Conservation (phyloP, 768 basidiomycete genomes). For the Tylopilus sp. region DNA sequence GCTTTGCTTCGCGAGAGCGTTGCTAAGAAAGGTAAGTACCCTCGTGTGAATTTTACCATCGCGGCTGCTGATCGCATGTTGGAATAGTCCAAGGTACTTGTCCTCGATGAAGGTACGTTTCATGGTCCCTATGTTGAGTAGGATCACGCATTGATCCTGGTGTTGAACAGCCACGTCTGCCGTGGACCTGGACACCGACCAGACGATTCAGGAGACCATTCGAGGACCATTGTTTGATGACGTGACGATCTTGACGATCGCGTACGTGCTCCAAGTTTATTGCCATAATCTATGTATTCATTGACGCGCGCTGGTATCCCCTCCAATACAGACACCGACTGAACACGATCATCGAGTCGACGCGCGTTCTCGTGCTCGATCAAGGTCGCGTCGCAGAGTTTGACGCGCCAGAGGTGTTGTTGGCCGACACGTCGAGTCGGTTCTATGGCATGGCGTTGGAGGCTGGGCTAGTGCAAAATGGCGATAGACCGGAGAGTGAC, state of each 20-base stretch:
- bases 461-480: conserved; percentile 45
- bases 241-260: conserved; percentile 85
- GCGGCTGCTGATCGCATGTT: background rate
- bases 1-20: conserved; percentile 83
- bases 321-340: conserved; percentile 56
- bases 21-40: conserved; percentile 61
- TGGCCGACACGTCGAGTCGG: conserved; percentile 52
- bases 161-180: conserved; percentile 67
- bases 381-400: conserved; percentile 82
- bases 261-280: conserved; percentile 45
- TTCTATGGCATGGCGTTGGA: conserved; percentile 66
- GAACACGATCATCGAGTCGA: conserved; percentile 81
- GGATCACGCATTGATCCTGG: background rate
- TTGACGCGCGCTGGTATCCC: no score
- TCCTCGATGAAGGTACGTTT: conserved; percentile 81
- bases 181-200: conserved; percentile 88
- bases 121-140: no score
- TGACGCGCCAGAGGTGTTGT: conserved; percentile 62
- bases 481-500: background rate
- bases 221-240: conserved; percentile 71
- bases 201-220: conserved; percentile 84
- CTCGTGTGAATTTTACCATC: background rate
- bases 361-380: conserved; percentile 79
- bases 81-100: conserved; percentile 72
- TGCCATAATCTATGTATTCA: no score